Evolutionary conservation across 768 basidiomycete species (phyloP).

Genomic region (Polyporus arcularius): DNA sequence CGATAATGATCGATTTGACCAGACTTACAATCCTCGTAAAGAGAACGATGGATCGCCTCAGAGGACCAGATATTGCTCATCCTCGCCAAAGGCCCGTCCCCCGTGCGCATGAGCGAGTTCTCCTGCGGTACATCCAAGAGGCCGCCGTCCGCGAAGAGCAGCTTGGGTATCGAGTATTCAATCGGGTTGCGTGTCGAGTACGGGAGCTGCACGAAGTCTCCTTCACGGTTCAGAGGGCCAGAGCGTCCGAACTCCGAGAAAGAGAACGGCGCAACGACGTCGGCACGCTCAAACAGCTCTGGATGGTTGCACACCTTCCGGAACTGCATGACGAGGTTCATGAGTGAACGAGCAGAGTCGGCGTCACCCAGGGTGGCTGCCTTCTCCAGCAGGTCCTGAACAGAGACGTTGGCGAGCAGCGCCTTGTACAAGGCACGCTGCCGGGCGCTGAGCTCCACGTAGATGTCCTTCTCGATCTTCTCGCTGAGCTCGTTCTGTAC

Average conservation of each 20-base stretch:
- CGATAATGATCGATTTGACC: background rate
- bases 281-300: conserved; percentile 95
- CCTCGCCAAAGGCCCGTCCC: conserved; percentile 57
- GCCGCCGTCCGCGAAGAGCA: conserved; percentile 80
- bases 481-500: conserved; percentile 99
- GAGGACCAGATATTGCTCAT: conserved; percentile 91
- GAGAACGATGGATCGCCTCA: conserved; percentile 74
- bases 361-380: conserved; percentile 90
- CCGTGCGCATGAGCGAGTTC: conserved; percentile 43
- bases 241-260: conserved; percentile 83
- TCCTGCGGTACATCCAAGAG: conserved; percentile 65
- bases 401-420: conserved; percentile 89
- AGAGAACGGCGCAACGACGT: conserved; percentile 91
- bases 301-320: conserved; percentile 99
- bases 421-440: conserved; percentile 90
- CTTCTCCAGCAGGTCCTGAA: conserved; percentile 91
- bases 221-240: conserved; percentile 82
- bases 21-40: conserved; percentile 61
- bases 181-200: conserved; percentile 92
- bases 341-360: conserved; percentile 89
- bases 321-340: conserved; percentile 99
- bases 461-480: conserved; percentile 98
- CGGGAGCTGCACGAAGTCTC: conserved; percentile 77
- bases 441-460: conserved; percentile 90
- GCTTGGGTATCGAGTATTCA: conserved; percentile 68